Percentiles rank a stretch among this genome's conserved stretches.
Conservation (phyloP, 202 grass and related monocot genomes). For the Schoenoplectus triqueter region DNA sequence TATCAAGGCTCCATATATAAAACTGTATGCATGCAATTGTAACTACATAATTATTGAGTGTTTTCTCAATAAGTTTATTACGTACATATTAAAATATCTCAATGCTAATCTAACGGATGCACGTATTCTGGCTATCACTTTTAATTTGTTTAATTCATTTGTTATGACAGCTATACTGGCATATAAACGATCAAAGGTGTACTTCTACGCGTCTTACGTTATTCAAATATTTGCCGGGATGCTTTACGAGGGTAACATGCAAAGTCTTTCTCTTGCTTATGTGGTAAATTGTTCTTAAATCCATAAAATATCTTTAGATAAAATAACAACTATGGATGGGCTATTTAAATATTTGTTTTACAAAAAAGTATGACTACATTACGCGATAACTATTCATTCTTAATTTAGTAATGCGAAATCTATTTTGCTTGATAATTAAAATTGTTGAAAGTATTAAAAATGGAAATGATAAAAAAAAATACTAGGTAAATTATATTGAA, state of each 20-base stretch:
- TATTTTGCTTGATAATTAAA: background rate
- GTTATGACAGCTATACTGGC: constrained; percentile 62
- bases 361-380: background rate
- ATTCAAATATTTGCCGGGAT: constrained; percentile 67
- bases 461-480: background rate
- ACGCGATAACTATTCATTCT: background rate
- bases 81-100: background rate
- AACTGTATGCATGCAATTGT: too few species aligned
- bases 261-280: constrained; percentile 79
- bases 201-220: constrained; percentile 71
- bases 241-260: constrained; percentile 79
- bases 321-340: background rate
- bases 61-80: background rate
- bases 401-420: background rate
- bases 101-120: background rate
- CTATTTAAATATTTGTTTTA: background rate
- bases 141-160: background rate
- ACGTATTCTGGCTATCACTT: background rate
- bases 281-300: constrained; percentile 55
- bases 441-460: background rate
- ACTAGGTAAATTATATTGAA: background rate
- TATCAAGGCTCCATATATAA: too few species aligned
- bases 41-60: background rate
- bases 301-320: background rate
- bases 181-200: constrained; percentile 51